Percentiles rank a stretch among this genome's conserved stretches.
Evolutionary conservation across 148 eudicot species (phyloP).

Genomic region (Rhododendron vialii): DNA sequence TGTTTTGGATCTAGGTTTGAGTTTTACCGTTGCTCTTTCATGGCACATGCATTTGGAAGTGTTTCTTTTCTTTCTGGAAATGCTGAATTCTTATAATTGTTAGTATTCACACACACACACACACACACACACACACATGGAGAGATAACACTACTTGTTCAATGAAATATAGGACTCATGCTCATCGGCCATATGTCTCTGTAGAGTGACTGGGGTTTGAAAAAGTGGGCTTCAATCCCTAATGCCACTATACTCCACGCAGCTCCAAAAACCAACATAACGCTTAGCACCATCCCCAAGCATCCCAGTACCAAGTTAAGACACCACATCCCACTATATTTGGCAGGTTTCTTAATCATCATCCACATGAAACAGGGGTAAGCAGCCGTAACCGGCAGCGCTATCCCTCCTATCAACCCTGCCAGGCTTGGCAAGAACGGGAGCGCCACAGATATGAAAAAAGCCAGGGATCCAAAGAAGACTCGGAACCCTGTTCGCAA

Average conservation of each 20-base stretch:
- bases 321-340: constrained; percentile 50
- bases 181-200: background rate
- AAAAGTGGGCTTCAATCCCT: constrained; percentile 63
- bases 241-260: constrained; percentile 56
- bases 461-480: constrained; percentile 60
- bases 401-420: constrained; percentile 64
- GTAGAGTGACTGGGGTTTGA: constrained; percentile 41
- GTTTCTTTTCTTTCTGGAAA: background rate
- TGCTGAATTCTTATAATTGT: background rate
- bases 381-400: constrained; percentile 68
- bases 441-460: constrained; percentile 63
- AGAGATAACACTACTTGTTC: background rate
- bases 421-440: constrained; percentile 81
- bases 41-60: background rate
- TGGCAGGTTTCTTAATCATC: constrained; percentile 48
- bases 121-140: background rate
- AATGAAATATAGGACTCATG: background rate
- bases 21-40: background rate
- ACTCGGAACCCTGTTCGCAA: constrained; percentile 38
- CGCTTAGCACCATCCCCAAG: constrained; percentile 56
- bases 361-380: constrained; percentile 91
- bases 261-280: constrained; percentile 59
- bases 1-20: background rate
- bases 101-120: background rate
- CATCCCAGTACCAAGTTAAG: constrained; percentile 73